Base-by-base conservation (phyloP, 2,329 filamentous ascomycete genomes). In the Aspergillus hiratsukae region DNA sequence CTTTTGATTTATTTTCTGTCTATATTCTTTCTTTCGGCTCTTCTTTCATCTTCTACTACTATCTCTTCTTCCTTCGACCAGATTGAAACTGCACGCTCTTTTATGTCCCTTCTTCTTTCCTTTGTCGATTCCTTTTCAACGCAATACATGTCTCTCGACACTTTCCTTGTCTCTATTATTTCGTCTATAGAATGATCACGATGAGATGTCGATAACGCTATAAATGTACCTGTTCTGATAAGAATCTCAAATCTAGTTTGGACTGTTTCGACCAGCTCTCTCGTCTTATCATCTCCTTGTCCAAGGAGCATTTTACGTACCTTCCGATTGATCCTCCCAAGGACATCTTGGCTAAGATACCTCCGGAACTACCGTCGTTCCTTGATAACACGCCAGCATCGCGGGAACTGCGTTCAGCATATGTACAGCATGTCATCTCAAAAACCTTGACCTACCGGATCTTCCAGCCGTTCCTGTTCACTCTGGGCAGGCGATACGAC, bases 401-500 rank as follows among this genome's bases (percentile, higher is more conserved):
- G 3, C 76, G 77, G 58, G 78, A 81, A 62, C 71, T 84, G 17
- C 79, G 81, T 27, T 72, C 78, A 48, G 80, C 81, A 23, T 83
- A 83, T 62, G 72, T 83, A 28, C 78, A 81, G 55, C 81, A 83
- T 62, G 75, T 80, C n/a, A 75, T 84, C 45, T 83, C 81, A 14
- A 81, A 79, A 55, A 78, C 81, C n/a, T 71, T 84, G 52, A 82
- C 79, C 7, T 79, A 79, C 62, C 76, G 80, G 40, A 80, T 84
- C 37, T 84, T 84, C 69, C 78, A 81, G 27, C 82, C 81, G 1
- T 84, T 83, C 72, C 63, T 84, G 25, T 84, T 84, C 70, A 82
- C 80, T 27, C 71, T 83, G 2, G 79, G 80, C 35, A 76, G 78
- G 48, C 72, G 79, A 35, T 81, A 81, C 62, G 80, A 82, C 64